Conservation (phyloP, 805 yeast genomes). For the Candida koratica region DNA sequence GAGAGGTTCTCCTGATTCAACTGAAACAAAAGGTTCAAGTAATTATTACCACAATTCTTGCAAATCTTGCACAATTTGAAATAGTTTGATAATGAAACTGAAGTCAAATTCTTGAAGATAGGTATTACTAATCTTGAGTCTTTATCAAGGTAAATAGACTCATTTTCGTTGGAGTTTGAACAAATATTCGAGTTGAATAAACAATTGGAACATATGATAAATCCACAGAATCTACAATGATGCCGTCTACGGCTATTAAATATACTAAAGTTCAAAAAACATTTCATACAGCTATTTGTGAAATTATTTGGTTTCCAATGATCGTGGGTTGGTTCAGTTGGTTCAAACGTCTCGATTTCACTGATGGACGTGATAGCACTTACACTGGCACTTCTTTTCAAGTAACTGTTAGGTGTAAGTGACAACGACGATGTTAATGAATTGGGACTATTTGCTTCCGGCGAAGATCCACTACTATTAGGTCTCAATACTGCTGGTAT, state of each 20-base stretch:
- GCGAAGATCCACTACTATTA: slow-evolving; percentile 8
- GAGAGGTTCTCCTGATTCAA: slow-evolving; percentile 11
- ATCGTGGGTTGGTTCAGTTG: slow-evolving; percentile 45
- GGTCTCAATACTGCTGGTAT: slow-evolving; percentile 54
- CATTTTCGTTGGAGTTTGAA: slow-evolving; percentile 4
- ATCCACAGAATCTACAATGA: slow-evolving; percentile 53
- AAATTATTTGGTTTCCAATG: slow-evolving; percentile 50
- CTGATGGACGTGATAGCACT: slow-evolving; percentile 3
- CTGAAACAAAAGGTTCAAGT: slow-evolving; percentile 16
- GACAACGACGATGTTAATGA: slow-evolving; percentile 6
- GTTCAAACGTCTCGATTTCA: slow-evolving; percentile 8
- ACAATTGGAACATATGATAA: slow-evolving; percentile 39
- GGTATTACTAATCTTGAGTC: slow-evolving; percentile 36
- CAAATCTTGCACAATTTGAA: slow-evolving; percentile 30
- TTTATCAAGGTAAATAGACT: slow-evolving; percentile 20
- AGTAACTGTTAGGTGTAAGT: slow-evolving; percentile 2
- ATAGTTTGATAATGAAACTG: slow-evolving; percentile 6
- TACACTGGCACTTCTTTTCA: slow-evolving; percentile 6
- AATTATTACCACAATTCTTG: slow-evolving; percentile 29
- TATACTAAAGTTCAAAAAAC: slow-evolving; percentile 33
- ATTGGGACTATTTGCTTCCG: slow-evolving; percentile 10
- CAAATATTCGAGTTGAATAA: slow-evolving; percentile 17
- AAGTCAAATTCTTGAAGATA: slow-evolving; percentile 22
- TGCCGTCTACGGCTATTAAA: slow-evolving; percentile 37
- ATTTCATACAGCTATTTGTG: slow-evolving; percentile 40